phyloP scores from a whole-genome alignment of 768 basidiomycete species.

The Gloeophyllum trabeum region DNA sequence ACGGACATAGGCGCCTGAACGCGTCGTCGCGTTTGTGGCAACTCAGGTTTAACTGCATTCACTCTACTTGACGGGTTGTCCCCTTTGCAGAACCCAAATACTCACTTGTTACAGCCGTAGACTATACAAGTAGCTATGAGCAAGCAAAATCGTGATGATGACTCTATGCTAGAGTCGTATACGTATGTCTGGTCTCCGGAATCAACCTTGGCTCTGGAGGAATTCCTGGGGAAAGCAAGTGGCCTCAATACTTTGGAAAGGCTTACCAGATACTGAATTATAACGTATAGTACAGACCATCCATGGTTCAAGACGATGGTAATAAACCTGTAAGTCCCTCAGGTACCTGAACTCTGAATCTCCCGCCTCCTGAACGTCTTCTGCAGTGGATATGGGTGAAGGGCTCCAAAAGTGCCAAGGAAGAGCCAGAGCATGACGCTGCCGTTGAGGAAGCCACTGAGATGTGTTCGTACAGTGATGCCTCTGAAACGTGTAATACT shows the following conservation, averaged over 20 bases:
- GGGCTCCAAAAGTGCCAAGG: background rate
- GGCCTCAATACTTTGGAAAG: background rate
- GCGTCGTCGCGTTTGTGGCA: too few relatives aligned
- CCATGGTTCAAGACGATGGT: slow-evolving; percentile 71
- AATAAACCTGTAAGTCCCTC: slow-evolving; percentile 55
- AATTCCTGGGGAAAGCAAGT: slow-evolving; percentile 45
- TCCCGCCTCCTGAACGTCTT: too few relatives aligned
- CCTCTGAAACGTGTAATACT: background rate
- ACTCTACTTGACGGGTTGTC: too few relatives aligned
- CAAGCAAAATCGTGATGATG: slow-evolving; percentile 18
- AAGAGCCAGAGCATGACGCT: slow-evolving; percentile 7
- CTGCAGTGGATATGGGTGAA: slow-evolving; percentile 59
- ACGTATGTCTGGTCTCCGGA: slow-evolving; percentile 40
- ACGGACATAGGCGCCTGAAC: too few relatives aligned
- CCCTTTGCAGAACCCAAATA: too few relatives aligned
- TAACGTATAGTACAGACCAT: slow-evolving; percentile 50
- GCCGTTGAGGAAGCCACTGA: slow-evolving; percentile 35
- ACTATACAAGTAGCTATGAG: too few relatives aligned
- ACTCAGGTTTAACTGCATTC: too few relatives aligned
- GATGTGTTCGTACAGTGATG: slow-evolving; percentile 23
- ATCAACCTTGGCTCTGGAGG: slow-evolving; percentile 30
- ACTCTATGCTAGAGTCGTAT: slow-evolving; percentile 27
- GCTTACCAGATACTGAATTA: slow-evolving; percentile 1
- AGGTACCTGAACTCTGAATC: too few relatives aligned
- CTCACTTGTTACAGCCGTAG: too few relatives aligned